These are phyloP conservation scores for Puccinia horiana DNA, from an alignment of 1,284 basidiomycete species.

Conservation along the genomic window DNA sequence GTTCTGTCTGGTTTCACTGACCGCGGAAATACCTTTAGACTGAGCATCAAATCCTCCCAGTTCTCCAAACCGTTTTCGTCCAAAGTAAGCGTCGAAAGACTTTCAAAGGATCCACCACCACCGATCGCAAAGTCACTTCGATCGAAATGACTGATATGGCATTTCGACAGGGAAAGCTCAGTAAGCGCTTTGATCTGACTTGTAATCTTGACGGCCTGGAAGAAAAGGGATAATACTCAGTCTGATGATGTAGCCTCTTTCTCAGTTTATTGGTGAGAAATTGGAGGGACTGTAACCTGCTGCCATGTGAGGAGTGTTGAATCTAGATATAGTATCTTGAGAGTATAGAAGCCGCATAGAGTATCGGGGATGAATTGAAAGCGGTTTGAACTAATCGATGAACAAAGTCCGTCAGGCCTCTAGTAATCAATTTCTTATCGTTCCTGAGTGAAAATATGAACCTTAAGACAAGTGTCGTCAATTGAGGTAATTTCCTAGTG, in stretches of 20 bases:
- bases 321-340: conserved; percentile 15
- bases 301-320: conserved; percentile 17
- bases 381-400: conserved; percentile 12
- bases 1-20: conserved; percentile 6
- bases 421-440: neutral
- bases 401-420: neutral
- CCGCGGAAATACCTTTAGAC: neutral
- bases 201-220: conserved; percentile 5
- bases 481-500: conserved; percentile 5
- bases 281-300: neutral
- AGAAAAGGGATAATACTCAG: neutral
- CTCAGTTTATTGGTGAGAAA: neutral
- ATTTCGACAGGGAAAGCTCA: neutral
- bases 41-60: conserved; percentile 15
- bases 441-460: neutral
- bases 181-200: neutral
- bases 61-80: conserved; percentile 11
- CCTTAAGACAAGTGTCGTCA: conserved; percentile 22
- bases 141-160: neutral
- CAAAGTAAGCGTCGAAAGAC: neutral
- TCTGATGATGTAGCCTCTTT: neutral
- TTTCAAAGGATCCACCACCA: neutral
- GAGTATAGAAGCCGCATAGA: neutral
- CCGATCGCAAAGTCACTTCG: neutral
- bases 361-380: conserved; percentile 14